phyloP scores from a whole-genome alignment of 129 eudicot species.

The Saussurea involucrata region DNA sequence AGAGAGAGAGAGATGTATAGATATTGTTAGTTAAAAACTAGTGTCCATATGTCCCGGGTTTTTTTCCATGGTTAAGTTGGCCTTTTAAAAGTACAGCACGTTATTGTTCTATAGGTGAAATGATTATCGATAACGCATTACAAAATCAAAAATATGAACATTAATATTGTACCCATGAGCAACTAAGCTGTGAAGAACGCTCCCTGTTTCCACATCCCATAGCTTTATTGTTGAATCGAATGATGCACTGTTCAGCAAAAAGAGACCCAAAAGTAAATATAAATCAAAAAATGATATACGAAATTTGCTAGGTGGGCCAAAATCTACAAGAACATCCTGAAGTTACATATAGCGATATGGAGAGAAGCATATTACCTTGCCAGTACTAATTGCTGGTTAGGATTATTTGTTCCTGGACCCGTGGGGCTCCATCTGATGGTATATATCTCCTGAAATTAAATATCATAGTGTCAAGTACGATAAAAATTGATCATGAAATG shows the following conservation, averaged over 20 bases:
- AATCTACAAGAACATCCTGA: neutral
- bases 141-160: neutral
- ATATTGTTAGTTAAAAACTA: neutral
- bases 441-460: slow-evolving; percentile 66
- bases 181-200: slow-evolving; percentile 58
- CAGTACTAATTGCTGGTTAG: slow-evolving; percentile 66
- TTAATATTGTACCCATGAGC: slow-evolving; percentile 70
- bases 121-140: neutral
- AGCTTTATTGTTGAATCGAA: slow-evolving; percentile 92
- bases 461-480: slow-evolving; percentile 3
- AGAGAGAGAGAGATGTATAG: neutral
- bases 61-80: no score
- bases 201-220: slow-evolving; percentile 78
- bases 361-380: slow-evolving; percentile 51
- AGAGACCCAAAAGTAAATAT: neutral
- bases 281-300: neutral
- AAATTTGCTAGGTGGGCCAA: neutral
- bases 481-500: neutral
- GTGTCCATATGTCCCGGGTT: neutral
- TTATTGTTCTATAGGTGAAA: neutral
- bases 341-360: neutral
- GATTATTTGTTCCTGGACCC: slow-evolving; percentile 82
- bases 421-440: slow-evolving; percentile 96
- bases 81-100: neutral
- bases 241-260: slow-evolving; percentile 60